Conservation (phyloP, 257 asterid species). For the Ocimum tenuiflorum region DNA sequence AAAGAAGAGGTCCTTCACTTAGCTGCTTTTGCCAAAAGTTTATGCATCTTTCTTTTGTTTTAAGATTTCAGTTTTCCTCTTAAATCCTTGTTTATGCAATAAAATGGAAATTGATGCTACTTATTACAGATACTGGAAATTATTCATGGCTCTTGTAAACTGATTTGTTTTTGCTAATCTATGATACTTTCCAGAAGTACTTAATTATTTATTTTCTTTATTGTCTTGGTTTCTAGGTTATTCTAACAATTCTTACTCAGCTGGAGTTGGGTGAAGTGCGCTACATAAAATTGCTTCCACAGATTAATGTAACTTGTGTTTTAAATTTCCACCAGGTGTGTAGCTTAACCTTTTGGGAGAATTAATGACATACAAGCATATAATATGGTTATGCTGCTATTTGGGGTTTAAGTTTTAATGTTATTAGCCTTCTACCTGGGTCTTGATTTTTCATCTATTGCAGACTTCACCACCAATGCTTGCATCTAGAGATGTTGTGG, state of each 20-base stretch:
- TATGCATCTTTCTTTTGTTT: slow-evolving; percentile 7
- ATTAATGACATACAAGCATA: neutral
- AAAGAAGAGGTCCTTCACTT: slow-evolving; percentile 77
- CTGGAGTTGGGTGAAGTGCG: slow-evolving; percentile 87
- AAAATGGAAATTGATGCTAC: slow-evolving; percentile 2
- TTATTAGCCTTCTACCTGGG: neutral
- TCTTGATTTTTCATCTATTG: slow-evolving; percentile 26
- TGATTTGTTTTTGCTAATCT: neutral
- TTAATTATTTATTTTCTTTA: slow-evolving; percentile 16
- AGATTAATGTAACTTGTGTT: slow-evolving; percentile 72
- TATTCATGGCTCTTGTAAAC: neutral
- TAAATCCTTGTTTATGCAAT: neutral
- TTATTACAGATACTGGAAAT: neutral
- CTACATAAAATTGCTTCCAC: slow-evolving; percentile 72
- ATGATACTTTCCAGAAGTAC: slow-evolving; percentile 9
- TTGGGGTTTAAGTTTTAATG: neutral
- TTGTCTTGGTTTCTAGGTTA: slow-evolving; percentile 52
- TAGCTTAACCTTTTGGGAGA: slow-evolving; percentile 12
- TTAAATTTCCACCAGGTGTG: slow-evolving; percentile 83
- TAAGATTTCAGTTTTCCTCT: slow-evolving; percentile 13
- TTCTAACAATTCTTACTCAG: slow-evolving; percentile 81
- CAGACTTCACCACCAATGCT: slow-evolving; percentile 77
- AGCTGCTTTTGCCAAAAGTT: slow-evolving; percentile 19
- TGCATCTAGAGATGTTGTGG: slow-evolving; percentile 54
- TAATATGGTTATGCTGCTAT: slow-evolving; percentile 1